These are phyloP conservation scores for Hygrocybe coccinea DNA, from an alignment of 768 basidiomycete genomes.

Conservation along the genomic window DNA sequence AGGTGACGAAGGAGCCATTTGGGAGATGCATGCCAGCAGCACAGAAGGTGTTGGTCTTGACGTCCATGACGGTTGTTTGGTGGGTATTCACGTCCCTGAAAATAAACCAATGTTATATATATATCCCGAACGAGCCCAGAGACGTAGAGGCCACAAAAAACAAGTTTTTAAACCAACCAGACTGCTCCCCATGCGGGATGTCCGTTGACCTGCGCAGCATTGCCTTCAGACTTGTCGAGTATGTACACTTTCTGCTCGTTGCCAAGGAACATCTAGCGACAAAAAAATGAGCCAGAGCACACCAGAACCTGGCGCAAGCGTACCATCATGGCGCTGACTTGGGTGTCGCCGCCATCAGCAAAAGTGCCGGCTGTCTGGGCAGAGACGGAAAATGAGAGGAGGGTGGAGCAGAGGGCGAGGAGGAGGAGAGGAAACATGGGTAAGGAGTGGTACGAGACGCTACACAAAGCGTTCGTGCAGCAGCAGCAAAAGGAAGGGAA, in stretches of 20 bases:
- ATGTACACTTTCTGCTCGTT: slow-evolving; percentile 69
- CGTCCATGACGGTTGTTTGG: slow-evolving; percentile 60
- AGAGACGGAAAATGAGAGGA: not conserved
- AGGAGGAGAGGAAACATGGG: not conserved
- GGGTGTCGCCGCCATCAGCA: slow-evolving; percentile 33
- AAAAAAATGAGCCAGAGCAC: not conserved
- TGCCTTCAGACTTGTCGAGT: slow-evolving; percentile 75
- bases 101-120: not conserved
- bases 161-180: slow-evolving; percentile 9
- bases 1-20: slow-evolving; percentile 68
- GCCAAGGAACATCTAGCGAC: slow-evolving; percentile 58
- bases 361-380: slow-evolving; percentile 28
- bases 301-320: slow-evolving; percentile 3
- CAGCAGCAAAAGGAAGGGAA: too few relatives aligned
- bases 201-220: slow-evolving; percentile 48
- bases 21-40: slow-evolving; percentile 82
- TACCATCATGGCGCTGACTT: slow-evolving; percentile 40
- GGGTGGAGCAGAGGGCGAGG: not conserved
- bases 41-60: slow-evolving; percentile 72
- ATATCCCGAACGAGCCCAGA: not conserved
- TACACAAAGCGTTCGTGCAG: too few relatives aligned
- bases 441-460: not conserved
- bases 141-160: not conserved
- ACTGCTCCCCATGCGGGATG: slow-evolving; percentile 58
- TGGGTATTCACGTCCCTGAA: slow-evolving; percentile 59